Conservation (phyloP, 2,329 filamentous ascomycete species). For the Fusarium globosum region DNA sequence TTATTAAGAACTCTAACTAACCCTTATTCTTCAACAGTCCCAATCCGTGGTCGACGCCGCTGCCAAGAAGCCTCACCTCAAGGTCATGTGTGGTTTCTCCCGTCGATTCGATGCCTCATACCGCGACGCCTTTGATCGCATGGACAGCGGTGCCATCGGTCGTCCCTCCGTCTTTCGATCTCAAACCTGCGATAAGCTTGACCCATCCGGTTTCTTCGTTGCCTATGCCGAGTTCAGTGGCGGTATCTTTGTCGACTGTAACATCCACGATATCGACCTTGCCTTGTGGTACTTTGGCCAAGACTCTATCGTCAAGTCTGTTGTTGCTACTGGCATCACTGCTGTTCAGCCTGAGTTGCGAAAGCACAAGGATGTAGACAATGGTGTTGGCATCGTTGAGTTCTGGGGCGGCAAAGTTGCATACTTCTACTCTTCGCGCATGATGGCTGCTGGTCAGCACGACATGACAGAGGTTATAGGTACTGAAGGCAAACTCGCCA, state of each 20-base stretch:
- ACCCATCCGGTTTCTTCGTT: conserved; percentile 75
- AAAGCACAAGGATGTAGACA: conserved; percentile 49
- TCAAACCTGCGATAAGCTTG: conserved; percentile 76
- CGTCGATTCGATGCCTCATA: conserved; percentile 72
- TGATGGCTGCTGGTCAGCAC: conserved; percentile 77
- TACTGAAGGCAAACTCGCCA: conserved; percentile 70
- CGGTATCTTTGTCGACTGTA: conserved; percentile 78
- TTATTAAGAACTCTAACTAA: not conserved
- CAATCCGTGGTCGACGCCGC: conserved; percentile 70
- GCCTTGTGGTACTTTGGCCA: conserved; percentile 50
- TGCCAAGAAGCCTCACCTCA: conserved; percentile 66
- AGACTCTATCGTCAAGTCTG: conserved; percentile 47
- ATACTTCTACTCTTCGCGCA: conserved; percentile 73
- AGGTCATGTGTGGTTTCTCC: conserved; percentile 65
- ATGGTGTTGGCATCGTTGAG: conserved; percentile 67
- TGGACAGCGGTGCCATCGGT: conserved; percentile 67
- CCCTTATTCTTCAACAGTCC: conserved; percentile 53
- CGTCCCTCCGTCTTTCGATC: conserved; percentile 70
- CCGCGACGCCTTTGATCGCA: conserved; percentile 66
- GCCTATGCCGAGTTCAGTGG: conserved; percentile 73
- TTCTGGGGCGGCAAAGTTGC: conserved; percentile 73
- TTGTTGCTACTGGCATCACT: conserved; percentile 47
- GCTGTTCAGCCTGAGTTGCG: conserved; percentile 48
- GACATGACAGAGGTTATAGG: conserved; percentile 76
- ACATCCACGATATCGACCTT: conserved; percentile 72